Conservation (phyloP, 148 eudicot genomes). For the Persicaria maculosa region DNA sequence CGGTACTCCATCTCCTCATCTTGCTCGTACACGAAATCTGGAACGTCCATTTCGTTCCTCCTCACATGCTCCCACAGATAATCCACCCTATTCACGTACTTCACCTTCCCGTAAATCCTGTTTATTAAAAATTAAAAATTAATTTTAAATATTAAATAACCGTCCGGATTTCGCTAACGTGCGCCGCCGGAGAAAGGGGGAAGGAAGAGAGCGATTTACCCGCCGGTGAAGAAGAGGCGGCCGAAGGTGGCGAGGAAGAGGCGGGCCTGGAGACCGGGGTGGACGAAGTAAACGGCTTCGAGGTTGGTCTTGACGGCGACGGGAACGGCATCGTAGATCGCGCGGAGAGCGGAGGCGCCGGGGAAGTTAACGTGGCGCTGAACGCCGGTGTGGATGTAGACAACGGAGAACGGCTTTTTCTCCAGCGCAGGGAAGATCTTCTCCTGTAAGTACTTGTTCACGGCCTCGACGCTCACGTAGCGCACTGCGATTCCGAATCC, state of each 20-base stretch:
- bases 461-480: slow-evolving; percentile 31
- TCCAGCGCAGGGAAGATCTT: slow-evolving; percentile 38
- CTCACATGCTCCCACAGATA: slow-evolving; percentile 62
- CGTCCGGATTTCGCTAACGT: too few relatives aligned
- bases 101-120: slow-evolving; percentile 55
- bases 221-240: slow-evolving; percentile 51
- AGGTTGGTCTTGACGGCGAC: slow-evolving; percentile 32
- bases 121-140: background rate
- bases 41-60: slow-evolving; percentile 47
- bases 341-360: slow-evolving; percentile 50
- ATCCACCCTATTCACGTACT: slow-evolving; percentile 46
- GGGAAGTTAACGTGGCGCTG: slow-evolving; percentile 37
- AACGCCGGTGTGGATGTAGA: slow-evolving; percentile 54
- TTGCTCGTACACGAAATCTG: slow-evolving; percentile 53
- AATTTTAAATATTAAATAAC: background rate
- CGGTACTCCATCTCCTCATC: slow-evolving; percentile 65
- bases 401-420: slow-evolving; percentile 30
- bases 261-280: slow-evolving; percentile 51
- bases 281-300: slow-evolving; percentile 46
- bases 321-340: slow-evolving; percentile 43
- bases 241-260: slow-evolving; percentile 69
- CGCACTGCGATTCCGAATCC: slow-evolving; percentile 19
- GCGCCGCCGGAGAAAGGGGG: background rate
- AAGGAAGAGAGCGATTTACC: slow-evolving; percentile 23
- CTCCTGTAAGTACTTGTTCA: slow-evolving; percentile 44